Percentiles rank a stretch among this genome's conserved stretches.
Conservation (phyloP, 2,329 filamentous ascomycete genomes). For the Nigrospora sphaerica region DNA sequence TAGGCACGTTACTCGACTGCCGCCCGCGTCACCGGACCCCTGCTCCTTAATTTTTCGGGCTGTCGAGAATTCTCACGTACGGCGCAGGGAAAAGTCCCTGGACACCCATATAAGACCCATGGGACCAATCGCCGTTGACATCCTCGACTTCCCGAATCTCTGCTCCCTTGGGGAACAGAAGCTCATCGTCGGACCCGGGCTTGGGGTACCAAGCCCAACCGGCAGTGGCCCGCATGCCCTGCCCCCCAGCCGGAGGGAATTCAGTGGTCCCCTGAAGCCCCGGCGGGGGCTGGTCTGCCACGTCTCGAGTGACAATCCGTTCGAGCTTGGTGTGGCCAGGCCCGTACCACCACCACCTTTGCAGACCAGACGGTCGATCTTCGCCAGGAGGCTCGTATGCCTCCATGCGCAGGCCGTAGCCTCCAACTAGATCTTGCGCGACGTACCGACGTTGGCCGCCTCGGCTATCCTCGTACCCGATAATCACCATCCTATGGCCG, state of each 20-base stretch:
- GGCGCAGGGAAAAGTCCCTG: slow-evolving; percentile 75
- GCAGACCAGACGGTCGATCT: slow-evolving; percentile 22
- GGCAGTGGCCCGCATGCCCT: slow-evolving; percentile 57
- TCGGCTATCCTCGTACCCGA: slow-evolving; percentile 65
- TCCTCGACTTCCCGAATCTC: slow-evolving; percentile 79
- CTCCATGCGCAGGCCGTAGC: slow-evolving; percentile 59
- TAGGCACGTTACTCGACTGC: too few relatives aligned
- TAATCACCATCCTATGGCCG: slow-evolving; percentile 77
- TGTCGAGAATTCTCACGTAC: slow-evolving; percentile 53
- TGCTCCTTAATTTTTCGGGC: background rate
- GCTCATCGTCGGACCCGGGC: slow-evolving; percentile 59
- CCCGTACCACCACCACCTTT: slow-evolving; percentile 45
- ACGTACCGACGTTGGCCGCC: slow-evolving; percentile 63
- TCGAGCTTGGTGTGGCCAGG: slow-evolving; percentile 28
- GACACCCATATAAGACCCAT: slow-evolving; percentile 75
- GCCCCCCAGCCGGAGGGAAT: slow-evolving; percentile 72
- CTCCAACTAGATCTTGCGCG: slow-evolving; percentile 70
- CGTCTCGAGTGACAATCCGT: slow-evolving; percentile 44
- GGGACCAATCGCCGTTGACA: slow-evolving; percentile 86
- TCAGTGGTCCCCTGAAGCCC: slow-evolving; percentile 15
- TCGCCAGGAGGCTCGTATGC: slow-evolving; percentile 29
- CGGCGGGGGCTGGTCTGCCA: slow-evolving; percentile 35
- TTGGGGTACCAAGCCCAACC: slow-evolving; percentile 75
- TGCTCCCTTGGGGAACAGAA: slow-evolving; percentile 76
- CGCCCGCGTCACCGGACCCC: too few relatives aligned